These are phyloP conservation scores for Penicillium roqueforti DNA, from an alignment of 495 filamentous ascomycete species.

Conservation along the genomic window DNA sequence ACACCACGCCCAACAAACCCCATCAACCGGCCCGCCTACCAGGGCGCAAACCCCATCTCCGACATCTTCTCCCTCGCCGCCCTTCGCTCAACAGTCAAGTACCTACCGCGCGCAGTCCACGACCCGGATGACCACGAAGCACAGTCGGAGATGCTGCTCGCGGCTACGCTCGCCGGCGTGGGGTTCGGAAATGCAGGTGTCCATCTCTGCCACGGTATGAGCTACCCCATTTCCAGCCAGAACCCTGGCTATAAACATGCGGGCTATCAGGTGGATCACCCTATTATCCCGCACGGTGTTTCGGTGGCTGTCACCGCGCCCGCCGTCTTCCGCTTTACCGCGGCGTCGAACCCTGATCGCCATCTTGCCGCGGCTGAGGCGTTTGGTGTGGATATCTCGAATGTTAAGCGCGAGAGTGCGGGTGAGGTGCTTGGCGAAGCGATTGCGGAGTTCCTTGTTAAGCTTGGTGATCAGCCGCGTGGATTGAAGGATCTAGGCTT, in stretches of 20 bases:
- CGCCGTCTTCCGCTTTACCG: conserved; percentile 91
- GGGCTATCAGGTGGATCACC: conserved; percentile 68
- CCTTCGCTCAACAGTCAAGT: conserved; percentile 75
- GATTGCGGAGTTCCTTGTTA: conserved; percentile 69
- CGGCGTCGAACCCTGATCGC: conserved; percentile 80
- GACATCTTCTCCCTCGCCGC: conserved; percentile 91
- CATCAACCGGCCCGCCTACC: conserved; percentile 87
- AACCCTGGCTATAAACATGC: conserved; percentile 85
- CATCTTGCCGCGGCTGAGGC: conserved; percentile 84
- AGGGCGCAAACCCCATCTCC: conserved; percentile 94
- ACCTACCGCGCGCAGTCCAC: conserved; percentile 77
- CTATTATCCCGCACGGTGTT: conserved; percentile 94
- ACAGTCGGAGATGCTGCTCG: conserved; percentile 90
- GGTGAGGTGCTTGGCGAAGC: conserved; percentile 84
- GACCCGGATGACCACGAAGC: conserved; percentile 90
- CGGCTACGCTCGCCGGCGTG: conserved; percentile 88
- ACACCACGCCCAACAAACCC: conserved; percentile 83
- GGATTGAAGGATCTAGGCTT: conserved; percentile 86
- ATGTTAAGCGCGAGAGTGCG: conserved; percentile 80
- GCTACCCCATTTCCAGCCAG: conserved; percentile 89
- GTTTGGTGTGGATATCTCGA: conserved; percentile 84
- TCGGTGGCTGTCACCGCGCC: conserved; percentile 93
- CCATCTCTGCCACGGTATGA: conserved; percentile 96
- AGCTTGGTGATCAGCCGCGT: conserved; percentile 83
- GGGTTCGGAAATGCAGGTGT: conserved; percentile 98